Conservation (phyloP, 306 rosid genomes). For the Prunus armeniaca region DNA sequence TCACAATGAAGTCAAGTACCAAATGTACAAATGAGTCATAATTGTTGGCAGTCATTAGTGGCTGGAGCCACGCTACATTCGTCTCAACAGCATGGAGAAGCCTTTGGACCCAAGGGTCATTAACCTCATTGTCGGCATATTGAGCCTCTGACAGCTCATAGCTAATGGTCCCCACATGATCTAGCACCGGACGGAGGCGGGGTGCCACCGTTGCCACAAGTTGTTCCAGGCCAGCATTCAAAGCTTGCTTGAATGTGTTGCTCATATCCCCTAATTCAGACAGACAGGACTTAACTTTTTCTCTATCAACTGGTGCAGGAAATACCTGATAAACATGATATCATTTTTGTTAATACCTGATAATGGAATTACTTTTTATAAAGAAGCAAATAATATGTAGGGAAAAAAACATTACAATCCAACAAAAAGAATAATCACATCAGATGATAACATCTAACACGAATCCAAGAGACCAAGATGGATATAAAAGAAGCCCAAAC, state of each 20-base stretch:
- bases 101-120: constrained; percentile 98
- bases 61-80: constrained; percentile 82
- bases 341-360: constrained; percentile 9
- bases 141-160: constrained; percentile 88
- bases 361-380: neutral
- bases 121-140: constrained; percentile 92
- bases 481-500: neutral
- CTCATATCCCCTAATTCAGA: constrained; percentile 83
- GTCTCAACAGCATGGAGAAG: constrained; percentile 91
- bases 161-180: constrained; percentile 78
- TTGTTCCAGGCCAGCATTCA: constrained; percentile 77
- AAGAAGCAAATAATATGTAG: neutral
- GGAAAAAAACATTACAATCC: neutral
- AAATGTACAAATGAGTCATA: constrained; percentile 79
- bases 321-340: constrained; percentile 49
- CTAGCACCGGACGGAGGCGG: constrained; percentile 74
- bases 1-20: constrained; percentile 79
- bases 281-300: constrained; percentile 87
- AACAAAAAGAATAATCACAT: neutral
- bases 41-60: constrained; percentile 85
- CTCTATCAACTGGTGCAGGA: constrained; percentile 78
- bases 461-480: neutral
- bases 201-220: constrained; percentile 80
- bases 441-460: neutral
- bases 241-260: constrained; percentile 85